Percentiles rank a stretch among this genome's conserved stretches.
phyloP scores from a whole-genome alignment of 192 early-diverging fungal species.

The Backusella australiensis region DNA sequence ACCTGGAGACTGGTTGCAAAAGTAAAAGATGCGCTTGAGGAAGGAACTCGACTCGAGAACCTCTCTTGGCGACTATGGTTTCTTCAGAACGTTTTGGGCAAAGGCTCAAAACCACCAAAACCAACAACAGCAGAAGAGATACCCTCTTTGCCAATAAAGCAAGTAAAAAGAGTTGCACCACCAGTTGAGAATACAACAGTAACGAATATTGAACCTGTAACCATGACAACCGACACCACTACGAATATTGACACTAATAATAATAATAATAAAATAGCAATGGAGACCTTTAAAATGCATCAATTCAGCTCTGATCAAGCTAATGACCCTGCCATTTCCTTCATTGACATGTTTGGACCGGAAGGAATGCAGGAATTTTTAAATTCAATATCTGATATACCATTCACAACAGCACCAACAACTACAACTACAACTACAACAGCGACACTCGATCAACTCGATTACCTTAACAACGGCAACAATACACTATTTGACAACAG shows the following conservation, averaged over 20 bases:
- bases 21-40: conserved; percentile 79
- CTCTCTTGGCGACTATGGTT: conserved; percentile 86
- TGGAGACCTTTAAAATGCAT: conserved; percentile 24
- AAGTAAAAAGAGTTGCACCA: background rate
- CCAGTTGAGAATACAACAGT: background rate
- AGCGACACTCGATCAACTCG: conserved; percentile 7
- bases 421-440: conserved; percentile 4
- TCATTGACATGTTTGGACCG: conserved; percentile 23
- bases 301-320: conserved; percentile 40
- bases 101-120: conserved; percentile 21
- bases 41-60: conserved; percentile 78
- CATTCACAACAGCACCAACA: background rate
- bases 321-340: conserved; percentile 23
- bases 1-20: conserved; percentile 81
- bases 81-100: conserved; percentile 6
- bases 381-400: conserved; percentile 1
- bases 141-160: background rate
- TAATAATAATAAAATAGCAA: background rate
- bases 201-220: background rate
- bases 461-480: background rate
- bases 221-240: background rate
- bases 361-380: conserved; percentile 21
- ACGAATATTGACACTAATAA: background rate
- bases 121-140: conserved; percentile 10
- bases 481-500: background rate